Evolutionary conservation across 306 rosid species (phyloP).

Genomic region (Mimosa bimucronata): DNA sequence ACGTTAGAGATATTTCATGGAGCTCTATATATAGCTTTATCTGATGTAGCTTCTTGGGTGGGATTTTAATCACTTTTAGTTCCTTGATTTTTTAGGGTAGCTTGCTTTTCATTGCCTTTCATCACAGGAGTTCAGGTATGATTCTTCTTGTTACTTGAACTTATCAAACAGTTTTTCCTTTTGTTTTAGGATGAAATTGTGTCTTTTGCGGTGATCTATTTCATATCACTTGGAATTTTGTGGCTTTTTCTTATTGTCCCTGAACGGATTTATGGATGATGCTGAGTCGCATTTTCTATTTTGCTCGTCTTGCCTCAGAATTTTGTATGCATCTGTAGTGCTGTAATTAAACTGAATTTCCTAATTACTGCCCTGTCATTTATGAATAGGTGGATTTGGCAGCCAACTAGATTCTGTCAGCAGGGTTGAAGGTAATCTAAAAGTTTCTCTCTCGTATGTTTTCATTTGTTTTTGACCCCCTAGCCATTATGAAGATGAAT

Average conservation of each 20-base stretch:
- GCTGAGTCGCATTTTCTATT: background rate
- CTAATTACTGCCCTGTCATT: slow-evolving; percentile 17
- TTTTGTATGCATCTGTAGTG: background rate
- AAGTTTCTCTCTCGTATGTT: slow-evolving; percentile 13
- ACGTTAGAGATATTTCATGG: slow-evolving; percentile 11
- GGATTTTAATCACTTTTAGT: slow-evolving; percentile 28
- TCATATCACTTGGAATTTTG: too few species aligned
- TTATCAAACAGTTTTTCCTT: background rate
- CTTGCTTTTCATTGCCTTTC: slow-evolving; percentile 51
- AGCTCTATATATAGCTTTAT: background rate
- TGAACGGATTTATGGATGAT: background rate
- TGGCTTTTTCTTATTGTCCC: too few species aligned
- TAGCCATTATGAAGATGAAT: background rate
- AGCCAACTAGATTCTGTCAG: slow-evolving; percentile 42
- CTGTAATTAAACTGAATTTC: background rate
- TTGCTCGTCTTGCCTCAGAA: background rate
- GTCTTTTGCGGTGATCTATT: too few species aligned
- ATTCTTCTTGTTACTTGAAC: background rate
- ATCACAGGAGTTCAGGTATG: slow-evolving; percentile 52
- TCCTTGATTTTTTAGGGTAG: slow-evolving; percentile 48
- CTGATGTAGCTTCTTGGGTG: background rate
- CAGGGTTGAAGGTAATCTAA: slow-evolving; percentile 65
- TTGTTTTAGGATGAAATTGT: background rate
- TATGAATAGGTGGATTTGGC: slow-evolving; percentile 59
- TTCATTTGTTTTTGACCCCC: slow-evolving; percentile 37